These are phyloP conservation scores for Mycena crocata DNA, from an alignment of 768 basidiomycete genomes.

Conservation along the genomic window DNA sequence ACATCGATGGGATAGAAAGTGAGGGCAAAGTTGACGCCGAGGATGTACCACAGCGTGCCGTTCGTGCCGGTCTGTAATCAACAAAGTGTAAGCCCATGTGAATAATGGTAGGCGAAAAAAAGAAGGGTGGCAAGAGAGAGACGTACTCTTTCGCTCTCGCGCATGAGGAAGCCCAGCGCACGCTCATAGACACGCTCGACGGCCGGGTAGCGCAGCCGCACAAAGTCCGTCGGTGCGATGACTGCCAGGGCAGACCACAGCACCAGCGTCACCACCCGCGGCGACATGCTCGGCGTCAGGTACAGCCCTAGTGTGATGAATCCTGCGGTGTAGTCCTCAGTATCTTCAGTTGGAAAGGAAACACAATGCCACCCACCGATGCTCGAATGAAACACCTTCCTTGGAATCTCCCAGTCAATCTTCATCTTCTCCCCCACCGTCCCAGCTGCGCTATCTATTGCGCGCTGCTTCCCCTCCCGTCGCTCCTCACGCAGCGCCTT, in stretches of 20 bases:
- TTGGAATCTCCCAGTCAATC: constrained; percentile 91
- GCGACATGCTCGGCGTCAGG: constrained; percentile 54
- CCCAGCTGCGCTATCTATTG: background rate
- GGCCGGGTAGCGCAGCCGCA: constrained; percentile 72
- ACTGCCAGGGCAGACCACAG: constrained; percentile 76
- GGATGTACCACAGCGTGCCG: constrained; percentile 91
- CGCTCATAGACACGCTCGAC: constrained; percentile 82
- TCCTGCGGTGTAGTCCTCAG: constrained; percentile 52
- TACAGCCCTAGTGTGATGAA: constrained; percentile 75
- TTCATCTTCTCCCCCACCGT: constrained; percentile 40
- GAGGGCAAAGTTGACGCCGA: constrained; percentile 86
- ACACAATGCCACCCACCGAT: constrained; percentile 76
- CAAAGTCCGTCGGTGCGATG: constrained; percentile 78
- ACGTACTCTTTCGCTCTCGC: constrained; percentile 84
- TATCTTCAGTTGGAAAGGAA: no score
- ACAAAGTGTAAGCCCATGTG: background rate
- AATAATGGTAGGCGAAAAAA: constrained; percentile 14
- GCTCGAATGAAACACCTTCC: constrained; percentile 88
- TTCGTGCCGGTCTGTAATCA: constrained; percentile 60
- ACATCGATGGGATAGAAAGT: constrained; percentile 85
- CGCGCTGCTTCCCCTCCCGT: constrained; percentile 30
- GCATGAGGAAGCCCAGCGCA: constrained; percentile 85
- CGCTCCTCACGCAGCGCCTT: constrained; percentile 40
- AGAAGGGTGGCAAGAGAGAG: background rate
- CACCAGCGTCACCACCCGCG: constrained; percentile 65